Evolutionary conservation across 1,139 yeast genomes (phyloP), one percentile per base, ranked within the genome.

Genomic region (Eremothecium gossypii): DNA sequence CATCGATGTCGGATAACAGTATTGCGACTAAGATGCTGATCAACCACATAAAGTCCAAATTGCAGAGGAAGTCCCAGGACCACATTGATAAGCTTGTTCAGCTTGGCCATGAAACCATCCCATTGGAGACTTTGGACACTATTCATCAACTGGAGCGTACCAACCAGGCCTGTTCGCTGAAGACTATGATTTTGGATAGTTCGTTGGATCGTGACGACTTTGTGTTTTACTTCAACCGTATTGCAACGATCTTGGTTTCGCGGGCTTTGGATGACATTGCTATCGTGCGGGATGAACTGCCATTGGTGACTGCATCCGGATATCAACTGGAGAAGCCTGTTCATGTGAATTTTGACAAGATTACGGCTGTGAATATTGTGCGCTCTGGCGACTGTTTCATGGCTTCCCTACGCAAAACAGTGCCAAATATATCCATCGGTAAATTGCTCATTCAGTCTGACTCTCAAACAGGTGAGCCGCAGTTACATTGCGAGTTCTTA

Each of bases 331-430:
- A 64, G 1, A 78, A 89, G 0, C 59, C 72, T 14, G 52, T 53
- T 35, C 66, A 65, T 42, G 53, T 55, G 17, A 45, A 56, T 33
- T 55, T 61, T 29, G 76, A 74, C 45, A 70, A 73, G 20, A 64
- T 84, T 7, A 68, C 83, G 30, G 91, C 94, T 0, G 82, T 87
- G 5, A 79, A 82, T 47, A 77, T 89, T 40, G 79, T 91, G 37
- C 71, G 96, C 49, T 89, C 96, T 1, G 98, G 98, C 3, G 96
- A 87, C 59, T 85, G 96, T 57, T 89, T 89, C 57, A 80, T 83
- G 74, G 73, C 71, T 33, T 80, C 96, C 0, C 66, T 89, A 40
- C 75, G 83, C 47, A 78, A 76, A 51, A 76, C 91, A 0, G 70
- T 86, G 30, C 93, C 95, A 0, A 86, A 80, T 41, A 77, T 85